Conservation (phyloP, 768 basidiomycete genomes). For the Leccinum disarticulatum region DNA sequence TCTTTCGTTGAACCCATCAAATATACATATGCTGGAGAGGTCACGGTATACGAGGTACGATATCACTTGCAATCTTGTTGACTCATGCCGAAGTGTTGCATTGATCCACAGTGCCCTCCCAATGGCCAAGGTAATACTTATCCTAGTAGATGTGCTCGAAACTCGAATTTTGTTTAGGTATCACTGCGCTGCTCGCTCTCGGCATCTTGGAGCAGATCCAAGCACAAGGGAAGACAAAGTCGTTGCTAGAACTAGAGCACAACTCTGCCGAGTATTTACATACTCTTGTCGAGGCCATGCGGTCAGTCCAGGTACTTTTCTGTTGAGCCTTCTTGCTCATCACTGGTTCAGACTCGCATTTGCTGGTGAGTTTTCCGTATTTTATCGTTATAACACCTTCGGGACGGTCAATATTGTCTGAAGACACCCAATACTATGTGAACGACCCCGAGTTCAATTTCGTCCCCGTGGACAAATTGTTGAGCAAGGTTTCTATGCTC, state of each 20-base stretch:
- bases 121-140: slow-evolving; percentile 78
- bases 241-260: slow-evolving; percentile 81
- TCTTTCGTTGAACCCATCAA: slow-evolving; percentile 86
- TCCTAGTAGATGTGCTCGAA: neutral
- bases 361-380: slow-evolving; percentile 52
- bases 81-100: neutral
- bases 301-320: slow-evolving; percentile 42
- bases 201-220: slow-evolving; percentile 91
- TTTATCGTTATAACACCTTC: neutral
- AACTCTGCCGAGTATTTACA: slow-evolving; percentile 92
- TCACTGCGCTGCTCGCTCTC: slow-evolving; percentile 89
- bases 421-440: slow-evolving; percentile 89
- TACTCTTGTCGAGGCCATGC: slow-evolving; percentile 78
- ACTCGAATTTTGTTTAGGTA: slow-evolving; percentile 41
- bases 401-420: neutral
- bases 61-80: neutral
- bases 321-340: slow-evolving; percentile 3
- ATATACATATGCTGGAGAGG: slow-evolving; percentile 82
- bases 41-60: slow-evolving; percentile 87
- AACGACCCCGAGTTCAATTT: slow-evolving; percentile 80
- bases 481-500: slow-evolving; percentile 65
- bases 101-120: slow-evolving; percentile 72
- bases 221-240: slow-evolving; percentile 62
- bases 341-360: slow-evolving; percentile 55
- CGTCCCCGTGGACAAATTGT: slow-evolving; percentile 76